Conservation (phyloP, 305 asterid species). For the Striga hermonthica region DNA sequence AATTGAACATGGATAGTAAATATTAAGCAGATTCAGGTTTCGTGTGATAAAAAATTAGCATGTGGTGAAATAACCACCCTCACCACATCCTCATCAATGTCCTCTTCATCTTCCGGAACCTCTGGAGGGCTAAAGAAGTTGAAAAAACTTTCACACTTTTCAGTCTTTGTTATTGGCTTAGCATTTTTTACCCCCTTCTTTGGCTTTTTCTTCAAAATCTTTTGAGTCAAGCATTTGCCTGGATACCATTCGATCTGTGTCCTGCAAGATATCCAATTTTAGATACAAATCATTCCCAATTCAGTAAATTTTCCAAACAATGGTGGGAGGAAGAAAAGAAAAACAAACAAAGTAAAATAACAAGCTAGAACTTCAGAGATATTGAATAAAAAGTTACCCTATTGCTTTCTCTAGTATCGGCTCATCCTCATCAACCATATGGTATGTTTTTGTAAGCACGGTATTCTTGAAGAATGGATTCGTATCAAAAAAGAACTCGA, state of each 20-base stretch:
- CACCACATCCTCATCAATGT: constrained; percentile 73
- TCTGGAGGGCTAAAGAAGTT: constrained; percentile 85
- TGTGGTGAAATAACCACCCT: constrained; percentile 25
- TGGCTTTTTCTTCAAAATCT: constrained; percentile 77
- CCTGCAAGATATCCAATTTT: constrained; percentile 35
- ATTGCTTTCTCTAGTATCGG: constrained; percentile 73
- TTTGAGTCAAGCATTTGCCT: constrained; percentile 78
- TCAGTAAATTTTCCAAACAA: no score
- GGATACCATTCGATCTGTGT: constrained; percentile 82
- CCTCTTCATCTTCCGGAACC: constrained; percentile 77
- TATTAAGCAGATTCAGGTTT: neutral
- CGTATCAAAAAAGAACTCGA: constrained; percentile 66
- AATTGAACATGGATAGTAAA: neutral
- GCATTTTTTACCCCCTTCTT: constrained; percentile 76
- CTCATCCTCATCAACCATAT: constrained; percentile 86
- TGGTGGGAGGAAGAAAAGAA: no score
- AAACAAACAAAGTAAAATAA: no score
- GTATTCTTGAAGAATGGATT: constrained; percentile 75
- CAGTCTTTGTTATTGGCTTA: constrained; percentile 66
- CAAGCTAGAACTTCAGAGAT: no score
- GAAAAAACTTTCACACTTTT: constrained; percentile 81
- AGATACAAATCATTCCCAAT: no score
- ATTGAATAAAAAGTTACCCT: constrained; percentile 43
- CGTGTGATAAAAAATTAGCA: no score
- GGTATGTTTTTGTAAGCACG: constrained; percentile 71